Evolutionary conservation across 225 moss, liverwort and hornwort genomes (phyloP).

Genomic region (Ulota crispa): DNA sequence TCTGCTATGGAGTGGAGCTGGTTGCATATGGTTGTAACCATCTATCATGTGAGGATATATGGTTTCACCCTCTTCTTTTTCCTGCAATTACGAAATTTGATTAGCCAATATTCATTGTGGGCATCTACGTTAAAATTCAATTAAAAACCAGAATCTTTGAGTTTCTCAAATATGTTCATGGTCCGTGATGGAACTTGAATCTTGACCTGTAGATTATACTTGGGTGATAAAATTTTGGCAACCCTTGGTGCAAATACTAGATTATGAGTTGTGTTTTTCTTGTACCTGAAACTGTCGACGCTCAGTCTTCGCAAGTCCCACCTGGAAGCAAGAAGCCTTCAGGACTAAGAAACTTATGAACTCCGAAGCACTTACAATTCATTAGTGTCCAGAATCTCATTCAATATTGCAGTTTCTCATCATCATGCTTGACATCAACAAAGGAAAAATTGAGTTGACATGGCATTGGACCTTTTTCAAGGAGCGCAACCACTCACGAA

Average conservation of each 20-base stretch:
- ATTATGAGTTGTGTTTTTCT: not conserved
- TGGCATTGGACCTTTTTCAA: conserved; percentile 33
- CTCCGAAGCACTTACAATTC: not conserved
- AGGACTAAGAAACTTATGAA: not conserved
- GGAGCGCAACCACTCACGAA: conserved; percentile 52
- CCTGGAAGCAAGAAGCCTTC: conserved; percentile 23
- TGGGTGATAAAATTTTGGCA: not conserved
- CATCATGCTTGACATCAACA: not conserved
- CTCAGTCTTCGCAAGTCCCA: conserved; percentile 29
- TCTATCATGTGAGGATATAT: conserved; percentile 14
- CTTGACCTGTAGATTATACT: not conserved
- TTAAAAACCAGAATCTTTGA: not conserved
- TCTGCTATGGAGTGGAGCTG: conserved; percentile 4
- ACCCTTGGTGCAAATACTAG: not conserved
- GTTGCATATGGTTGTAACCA: conserved; percentile 22
- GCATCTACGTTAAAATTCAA: not conserved
- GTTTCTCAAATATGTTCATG: not conserved
- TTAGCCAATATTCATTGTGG: not conserved
- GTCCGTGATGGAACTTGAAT: not conserved
- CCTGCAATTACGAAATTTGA: conserved; percentile 17
- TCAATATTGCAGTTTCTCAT: not conserved
- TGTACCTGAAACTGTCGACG: conserved; percentile 32
- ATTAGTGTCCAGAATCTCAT: not conserved
- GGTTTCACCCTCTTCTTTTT: conserved; percentile 18
- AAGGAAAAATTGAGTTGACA: not conserved